Percentiles rank a stretch among this genome's conserved stretches.
These are phyloP conservation scores for Parathielavia hyrcaniae DNA, from an alignment of 495 filamentous ascomycete species.

Conservation along the genomic window DNA sequence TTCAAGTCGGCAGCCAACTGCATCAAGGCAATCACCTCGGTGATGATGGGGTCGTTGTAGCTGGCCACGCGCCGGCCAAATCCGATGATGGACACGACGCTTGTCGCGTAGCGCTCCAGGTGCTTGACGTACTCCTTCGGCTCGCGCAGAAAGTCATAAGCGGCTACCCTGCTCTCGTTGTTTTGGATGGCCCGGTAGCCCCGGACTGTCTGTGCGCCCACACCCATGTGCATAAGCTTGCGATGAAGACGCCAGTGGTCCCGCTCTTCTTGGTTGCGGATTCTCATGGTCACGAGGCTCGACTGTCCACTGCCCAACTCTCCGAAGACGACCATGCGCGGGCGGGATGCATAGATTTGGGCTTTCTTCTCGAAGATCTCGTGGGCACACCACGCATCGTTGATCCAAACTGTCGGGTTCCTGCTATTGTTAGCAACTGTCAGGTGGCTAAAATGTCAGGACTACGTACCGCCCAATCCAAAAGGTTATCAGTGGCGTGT, in stretches of 20 bases:
- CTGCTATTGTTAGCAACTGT: constrained; percentile 21
- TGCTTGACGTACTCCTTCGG: constrained; percentile 54
- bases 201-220: constrained; percentile 54
- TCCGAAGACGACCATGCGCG: constrained; percentile 53
- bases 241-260: constrained; percentile 56
- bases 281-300: constrained; percentile 53
- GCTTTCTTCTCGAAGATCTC: constrained; percentile 53
- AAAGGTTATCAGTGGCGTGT: constrained; percentile 54
- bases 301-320: constrained; percentile 55
- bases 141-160: constrained; percentile 45
- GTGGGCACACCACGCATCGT: constrained; percentile 56
- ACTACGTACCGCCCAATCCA: constrained; percentile 50
- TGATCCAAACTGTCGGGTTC: constrained; percentile 59
- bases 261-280: constrained; percentile 43
- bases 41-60: constrained; percentile 54
- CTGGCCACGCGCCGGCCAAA: constrained; percentile 56
- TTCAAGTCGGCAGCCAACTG: constrained; percentile 59
- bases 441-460: neutral
- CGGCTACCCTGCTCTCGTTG: constrained; percentile 49
- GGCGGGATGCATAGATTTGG: constrained; percentile 49
- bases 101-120: constrained; percentile 58
- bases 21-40: constrained; percentile 57
- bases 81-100: constrained; percentile 57
- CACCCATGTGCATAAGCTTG: constrained; percentile 56
- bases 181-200: constrained; percentile 56